phyloP scores from a whole-genome alignment of 352 stramenopile species.

The Globisporangium ultimum region DNA sequence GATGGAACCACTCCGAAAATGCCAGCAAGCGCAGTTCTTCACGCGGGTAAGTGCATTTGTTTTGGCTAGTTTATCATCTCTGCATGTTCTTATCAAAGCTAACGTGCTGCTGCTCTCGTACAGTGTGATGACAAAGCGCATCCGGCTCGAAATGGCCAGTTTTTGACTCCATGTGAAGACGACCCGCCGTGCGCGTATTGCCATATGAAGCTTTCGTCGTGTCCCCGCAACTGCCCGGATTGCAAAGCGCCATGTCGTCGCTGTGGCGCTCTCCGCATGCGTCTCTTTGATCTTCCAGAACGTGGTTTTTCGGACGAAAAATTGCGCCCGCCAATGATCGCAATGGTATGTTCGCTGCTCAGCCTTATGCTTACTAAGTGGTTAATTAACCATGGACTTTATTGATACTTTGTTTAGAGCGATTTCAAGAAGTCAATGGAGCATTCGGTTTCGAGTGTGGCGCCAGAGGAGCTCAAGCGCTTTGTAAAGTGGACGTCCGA shows the following conservation, averaged over 20 bases:
- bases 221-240: slow-evolving; percentile 51
- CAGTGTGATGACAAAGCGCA: slow-evolving; percentile 81
- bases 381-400: slow-evolving; percentile 1
- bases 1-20: slow-evolving; percentile 97
- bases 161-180: slow-evolving; percentile 79
- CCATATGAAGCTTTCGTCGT: slow-evolving; percentile 88
- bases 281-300: slow-evolving; percentile 79
- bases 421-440: slow-evolving; percentile 97
- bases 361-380: background rate
- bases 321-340: slow-evolving; percentile 80
- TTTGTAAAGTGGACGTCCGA: slow-evolving; percentile 99
- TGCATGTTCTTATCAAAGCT: background rate
- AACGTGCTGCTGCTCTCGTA: background rate
- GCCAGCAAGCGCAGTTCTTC: slow-evolving; percentile 95
- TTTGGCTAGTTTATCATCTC: background rate
- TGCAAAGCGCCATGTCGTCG: slow-evolving; percentile 69
- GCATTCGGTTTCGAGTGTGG: slow-evolving; percentile 94
- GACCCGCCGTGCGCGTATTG: slow-evolving; percentile 85
- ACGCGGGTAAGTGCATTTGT: slow-evolving; percentile 34
- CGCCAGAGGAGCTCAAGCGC: slow-evolving; percentile 93
- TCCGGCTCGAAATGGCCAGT: slow-evolving; percentile 54
- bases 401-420: slow-evolving; percentile 33
- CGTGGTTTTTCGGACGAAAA: slow-evolving; percentile 84
- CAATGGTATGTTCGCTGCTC: slow-evolving; percentile 50
- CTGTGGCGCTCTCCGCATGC: slow-evolving; percentile 80